A percentile compares a stretch with the other conserved stretches of the same genome.
phyloP scores from a whole-genome alignment of 139 green algal species.

The Picochlorum costavermella region DNA sequence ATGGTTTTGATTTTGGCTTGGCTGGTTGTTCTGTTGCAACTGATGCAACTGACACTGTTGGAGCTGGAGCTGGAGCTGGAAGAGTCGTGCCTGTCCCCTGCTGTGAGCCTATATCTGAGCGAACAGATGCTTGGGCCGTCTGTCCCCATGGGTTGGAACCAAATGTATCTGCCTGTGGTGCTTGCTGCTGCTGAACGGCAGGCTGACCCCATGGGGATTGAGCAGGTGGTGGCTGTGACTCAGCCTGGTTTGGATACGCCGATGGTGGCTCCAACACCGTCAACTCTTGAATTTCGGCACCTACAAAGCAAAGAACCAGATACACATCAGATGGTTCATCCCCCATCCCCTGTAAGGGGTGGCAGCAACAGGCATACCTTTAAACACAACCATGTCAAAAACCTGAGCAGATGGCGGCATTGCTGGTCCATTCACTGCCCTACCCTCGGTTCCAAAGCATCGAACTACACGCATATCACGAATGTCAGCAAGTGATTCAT shows the following conservation, averaged over 20 bases:
- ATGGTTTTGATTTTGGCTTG: neutral
- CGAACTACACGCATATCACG: slow-evolving; percentile 45
- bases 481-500: slow-evolving; percentile 3
- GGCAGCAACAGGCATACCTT: slow-evolving; percentile 37
- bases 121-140: neutral
- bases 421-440: slow-evolving; percentile 34
- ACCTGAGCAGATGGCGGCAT: slow-evolving; percentile 59
- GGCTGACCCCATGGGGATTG: slow-evolving; percentile 11
- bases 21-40: neutral
- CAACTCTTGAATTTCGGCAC: slow-evolving; percentile 83
- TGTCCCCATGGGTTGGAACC: slow-evolving; percentile 14
- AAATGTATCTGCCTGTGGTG: slow-evolving; percentile 5
- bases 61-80: slow-evolving; percentile 19
- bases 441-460: slow-evolving; percentile 87
- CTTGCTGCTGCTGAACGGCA: neutral
- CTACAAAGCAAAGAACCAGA: slow-evolving; percentile 26
- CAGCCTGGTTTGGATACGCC: neutral
- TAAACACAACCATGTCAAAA: slow-evolving; percentile 92
- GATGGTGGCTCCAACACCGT: slow-evolving; percentile 47
- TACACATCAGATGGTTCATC: neutral
- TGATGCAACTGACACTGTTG: slow-evolving; percentile 18
- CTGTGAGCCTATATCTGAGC: neutral
- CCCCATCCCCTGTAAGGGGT: neutral
- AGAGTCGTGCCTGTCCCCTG: neutral
- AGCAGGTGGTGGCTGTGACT: neutral